Conservation (phyloP, 2,329 filamentous ascomycete genomes). For the Rhynchosporium agropyri region DNA sequence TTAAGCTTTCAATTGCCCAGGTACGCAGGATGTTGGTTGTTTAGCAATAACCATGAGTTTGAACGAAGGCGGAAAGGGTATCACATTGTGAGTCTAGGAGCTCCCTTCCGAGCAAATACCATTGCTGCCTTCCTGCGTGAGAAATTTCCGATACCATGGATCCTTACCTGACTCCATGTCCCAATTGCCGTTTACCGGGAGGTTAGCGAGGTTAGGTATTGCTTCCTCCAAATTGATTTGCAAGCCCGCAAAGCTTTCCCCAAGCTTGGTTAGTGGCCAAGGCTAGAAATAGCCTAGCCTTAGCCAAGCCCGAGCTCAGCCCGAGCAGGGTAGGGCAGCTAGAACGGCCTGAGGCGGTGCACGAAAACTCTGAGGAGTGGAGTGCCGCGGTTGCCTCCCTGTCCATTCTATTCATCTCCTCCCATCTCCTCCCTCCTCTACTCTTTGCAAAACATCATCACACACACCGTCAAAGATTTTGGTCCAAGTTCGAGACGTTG, state of each 20-base stretch:
- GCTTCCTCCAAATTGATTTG: conserved; percentile 3
- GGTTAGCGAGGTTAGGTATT: neutral
- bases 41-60: too few species aligned
- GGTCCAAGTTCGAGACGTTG: conserved; percentile 35
- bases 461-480: conserved; percentile 30
- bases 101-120: too few species aligned
- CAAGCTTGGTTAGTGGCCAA: conserved; percentile 5
- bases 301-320: neutral
- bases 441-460: conserved; percentile 17
- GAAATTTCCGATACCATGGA: too few species aligned
- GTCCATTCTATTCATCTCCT: neutral
- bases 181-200: neutral
- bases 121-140: too few species aligned
- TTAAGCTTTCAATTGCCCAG: too few species aligned
- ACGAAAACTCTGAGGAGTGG: conserved; percentile 11
- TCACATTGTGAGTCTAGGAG: too few species aligned
- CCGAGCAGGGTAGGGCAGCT: neutral
- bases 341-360: neutral
- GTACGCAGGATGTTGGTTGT: too few species aligned
- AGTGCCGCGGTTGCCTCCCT: neutral
- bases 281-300: too few species aligned
- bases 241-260: neutral
- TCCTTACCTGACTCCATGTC: too few species aligned
- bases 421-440: conserved; percentile 7
- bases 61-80: too few species aligned